Evolutionary conservation across 345 rosid genomes (phyloP), one percentile per base, ranked within the genome.

Genomic region (Erodium maritimum): DNA sequence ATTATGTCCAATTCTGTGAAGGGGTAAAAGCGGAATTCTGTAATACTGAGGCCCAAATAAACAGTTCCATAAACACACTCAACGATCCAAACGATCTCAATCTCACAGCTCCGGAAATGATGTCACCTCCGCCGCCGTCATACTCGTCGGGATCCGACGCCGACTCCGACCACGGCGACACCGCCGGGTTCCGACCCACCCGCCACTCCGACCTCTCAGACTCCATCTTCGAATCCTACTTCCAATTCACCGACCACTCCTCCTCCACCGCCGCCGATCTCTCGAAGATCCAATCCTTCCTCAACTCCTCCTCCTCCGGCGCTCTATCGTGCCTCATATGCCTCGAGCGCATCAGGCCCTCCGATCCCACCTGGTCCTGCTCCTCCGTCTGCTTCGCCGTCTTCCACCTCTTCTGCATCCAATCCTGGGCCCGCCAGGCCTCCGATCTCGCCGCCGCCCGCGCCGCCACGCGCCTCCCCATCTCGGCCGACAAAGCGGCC

Each of bases 341-440:
- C 67, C 95, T 93, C 72, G 93, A 86, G 45, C 87, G 96, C 14
- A 86, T 85, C 73, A 73, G 74, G 24, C 81, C 75, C 56, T 76
- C 95, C 33, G 91, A 93, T 60, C 94, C 94, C 3, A 82, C 95
- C 18, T 93, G 95, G 95, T 85, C 91, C 60, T 93, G 96, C 69
- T 72, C 82, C 61, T 76, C 87, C 53, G 72, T 80, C 52, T 88
- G 95, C 77, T 84, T 73, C 83, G 81, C 81, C 19, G 76, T 89
- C 52, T 86, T 88, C 71, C 95, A 88, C 74, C 90, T 91, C 62
- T 46, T 75, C 71, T 88, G 99, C 60, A 86, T 91, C 76, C 95
- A 88, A 20, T 85, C 88, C 61, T 86, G 94, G 98, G 89, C 95
- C 19, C 89, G 90, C 61, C 98, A 88, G 48, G 69, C 93, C 58